These are phyloP conservation scores for Poa annua DNA, from an alignment of 176 grass and related monocot genomes.

Conservation along the genomic window DNA sequence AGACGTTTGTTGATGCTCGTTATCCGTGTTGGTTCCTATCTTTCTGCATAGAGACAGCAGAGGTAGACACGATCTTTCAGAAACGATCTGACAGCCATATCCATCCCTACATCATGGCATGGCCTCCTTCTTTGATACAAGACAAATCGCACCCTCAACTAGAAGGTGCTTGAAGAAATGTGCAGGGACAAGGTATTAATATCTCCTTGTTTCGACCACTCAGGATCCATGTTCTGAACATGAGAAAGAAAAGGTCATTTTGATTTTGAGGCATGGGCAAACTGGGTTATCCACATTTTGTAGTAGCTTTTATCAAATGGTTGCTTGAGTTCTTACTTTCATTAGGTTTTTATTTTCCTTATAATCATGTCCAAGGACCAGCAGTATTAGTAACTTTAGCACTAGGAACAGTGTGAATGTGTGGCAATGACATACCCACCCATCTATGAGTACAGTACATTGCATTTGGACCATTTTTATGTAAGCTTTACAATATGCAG, in stretches of 20 bases:
- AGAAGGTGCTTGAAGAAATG: background rate
- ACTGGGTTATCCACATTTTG: too few relatives aligned
- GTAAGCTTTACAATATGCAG: background rate
- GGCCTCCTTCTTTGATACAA: background rate
- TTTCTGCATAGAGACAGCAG: background rate
- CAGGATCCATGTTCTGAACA: too few relatives aligned
- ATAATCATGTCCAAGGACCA: too few relatives aligned
- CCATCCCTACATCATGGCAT: slow-evolving; percentile 18
- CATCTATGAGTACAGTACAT: background rate
- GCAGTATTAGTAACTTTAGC: too few relatives aligned
- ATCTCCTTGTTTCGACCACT: too few relatives aligned
- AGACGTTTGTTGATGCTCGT: background rate
- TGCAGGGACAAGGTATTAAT: too few relatives aligned
- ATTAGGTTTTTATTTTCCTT: background rate
- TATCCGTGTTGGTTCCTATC: background rate
- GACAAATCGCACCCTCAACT: background rate
- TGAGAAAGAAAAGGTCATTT: too few relatives aligned
- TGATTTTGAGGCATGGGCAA: too few relatives aligned
- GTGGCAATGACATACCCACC: background rate
- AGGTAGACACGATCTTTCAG: background rate
- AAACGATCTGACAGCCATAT: background rate
- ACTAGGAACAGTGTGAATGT: too few relatives aligned
- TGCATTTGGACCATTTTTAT: background rate
- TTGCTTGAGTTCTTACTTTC: too few relatives aligned
- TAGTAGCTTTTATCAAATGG: too few relatives aligned